Percentiles rank a stretch among this genome's conserved stretches.
Evolutionary conservation across 2,329 filamentous ascomycete genomes (phyloP).

Genomic region (Fusarium nematophilum): DNA sequence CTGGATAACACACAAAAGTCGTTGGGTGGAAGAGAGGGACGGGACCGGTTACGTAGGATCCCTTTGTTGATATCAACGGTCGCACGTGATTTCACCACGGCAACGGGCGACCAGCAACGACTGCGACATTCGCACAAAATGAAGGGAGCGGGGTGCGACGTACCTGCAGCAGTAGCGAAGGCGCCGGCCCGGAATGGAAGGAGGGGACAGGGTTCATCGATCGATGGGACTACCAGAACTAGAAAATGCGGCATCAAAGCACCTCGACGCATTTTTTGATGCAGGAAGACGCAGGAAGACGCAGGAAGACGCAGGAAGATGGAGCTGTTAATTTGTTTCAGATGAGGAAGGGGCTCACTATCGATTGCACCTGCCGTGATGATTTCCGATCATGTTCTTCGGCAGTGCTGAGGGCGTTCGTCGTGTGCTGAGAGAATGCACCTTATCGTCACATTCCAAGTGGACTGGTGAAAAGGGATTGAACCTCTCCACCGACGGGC

Average conservation of each 20-base stretch:
- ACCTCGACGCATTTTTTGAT: no score
- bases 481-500: no score
- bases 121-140: no score
- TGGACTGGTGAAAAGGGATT: no score
- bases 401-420: no score
- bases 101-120: conserved; percentile 44
- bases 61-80: conserved; percentile 42
- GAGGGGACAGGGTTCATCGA: conserved; percentile 22
- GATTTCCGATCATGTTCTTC: no score
- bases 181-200: conserved; percentile 31
- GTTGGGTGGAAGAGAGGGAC: conserved; percentile 3
- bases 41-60: conserved; percentile 11
- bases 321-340: conserved; percentile 33
- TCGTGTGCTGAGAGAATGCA: no score
- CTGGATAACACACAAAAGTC: conserved; percentile 23
- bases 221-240: conserved; percentile 19
- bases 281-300: no score
- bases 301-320: background rate
- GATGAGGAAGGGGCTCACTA: conserved; percentile 17
- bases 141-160: conserved; percentile 31
- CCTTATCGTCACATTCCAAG: no score
- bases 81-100: conserved; percentile 50
- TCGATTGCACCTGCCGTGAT: conserved; percentile 16
- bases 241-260: conserved; percentile 28
- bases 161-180: conserved; percentile 38